phyloP scores from a whole-genome alignment of 202 grass and related monocot genomes.

The Bolboschoenoplectus hybrid region DNA sequence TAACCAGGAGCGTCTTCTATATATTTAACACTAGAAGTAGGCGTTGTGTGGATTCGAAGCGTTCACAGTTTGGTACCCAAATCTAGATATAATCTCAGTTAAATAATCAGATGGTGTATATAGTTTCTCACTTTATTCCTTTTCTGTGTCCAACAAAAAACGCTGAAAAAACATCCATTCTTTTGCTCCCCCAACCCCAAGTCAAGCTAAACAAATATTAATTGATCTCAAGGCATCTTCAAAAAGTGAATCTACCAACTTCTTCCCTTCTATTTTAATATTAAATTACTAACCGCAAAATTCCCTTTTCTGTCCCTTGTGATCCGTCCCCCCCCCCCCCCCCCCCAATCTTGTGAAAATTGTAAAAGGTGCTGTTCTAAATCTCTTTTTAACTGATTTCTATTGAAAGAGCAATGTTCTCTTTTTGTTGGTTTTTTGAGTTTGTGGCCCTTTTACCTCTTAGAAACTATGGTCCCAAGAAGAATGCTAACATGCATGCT shows the following conservation, averaged over 20 bases:
- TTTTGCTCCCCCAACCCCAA: neutral
- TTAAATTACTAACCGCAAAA: constrained; percentile 24
- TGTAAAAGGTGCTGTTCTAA: neutral
- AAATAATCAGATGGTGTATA: constrained; percentile 29
- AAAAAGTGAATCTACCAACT: constrained; percentile 20
- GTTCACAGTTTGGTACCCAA: neutral
- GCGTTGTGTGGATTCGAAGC: constrained; percentile 8
- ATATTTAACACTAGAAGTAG: neutral
- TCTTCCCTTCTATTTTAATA: constrained; percentile 1
- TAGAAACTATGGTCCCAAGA: neutral
- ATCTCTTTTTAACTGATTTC: neutral
- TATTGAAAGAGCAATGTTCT: neutral
- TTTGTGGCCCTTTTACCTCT: neutral
- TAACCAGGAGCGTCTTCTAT: neutral
- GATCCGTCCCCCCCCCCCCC: neutral
- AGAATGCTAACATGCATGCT: neutral
- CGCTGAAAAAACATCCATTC: constrained; percentile 22
- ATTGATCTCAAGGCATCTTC: constrained; percentile 24
- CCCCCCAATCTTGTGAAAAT: neutral
- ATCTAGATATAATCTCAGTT: constrained; percentile 30
- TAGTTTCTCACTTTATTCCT: constrained; percentile 38
- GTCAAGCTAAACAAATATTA: constrained; percentile 12
- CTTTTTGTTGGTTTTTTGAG: constrained; percentile 5
- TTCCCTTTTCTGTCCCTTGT: neutral
- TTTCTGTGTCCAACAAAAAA: constrained; percentile 11